Evolutionary conservation across 768 basidiomycete genomes (phyloP), one percentile per base, ranked within the genome.

Genomic region (Amylocystis lapponica): DNA sequence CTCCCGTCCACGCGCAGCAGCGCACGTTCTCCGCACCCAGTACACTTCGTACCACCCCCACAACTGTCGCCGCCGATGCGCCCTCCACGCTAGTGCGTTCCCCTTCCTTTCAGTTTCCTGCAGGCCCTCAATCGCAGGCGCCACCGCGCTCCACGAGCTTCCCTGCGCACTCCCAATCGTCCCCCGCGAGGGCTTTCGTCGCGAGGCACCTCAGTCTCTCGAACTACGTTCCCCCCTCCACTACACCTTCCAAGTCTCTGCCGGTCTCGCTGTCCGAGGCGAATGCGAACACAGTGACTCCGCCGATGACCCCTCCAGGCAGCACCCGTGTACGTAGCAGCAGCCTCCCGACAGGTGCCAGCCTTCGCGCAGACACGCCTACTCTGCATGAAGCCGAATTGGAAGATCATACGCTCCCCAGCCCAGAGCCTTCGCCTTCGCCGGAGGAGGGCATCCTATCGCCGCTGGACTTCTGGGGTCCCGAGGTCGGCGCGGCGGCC

Each of bases 171-270:
- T n/a, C n/a, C n/a, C n/a, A n/a, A n/a, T n/a, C n/a, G n/a, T n/a
- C 31, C 41, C 51, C 57, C 3, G 52, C 49, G 13, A 49, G 49
- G 17, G 46, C 43, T 9, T 59, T 52, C 43, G 49, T 60, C 27
- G n/a, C 51, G 41, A 45, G 47, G 48, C 43, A 48, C 55, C 58
- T 78, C 33, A 71, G 67, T 39, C 53, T 76, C 45, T 63, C 62
- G 49, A 78, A 76, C 58, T 78, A 78, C 49, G 72, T 74, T 8
- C 71, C 72, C 5, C 75, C 76, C n/a, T 33, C 48, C 12, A 35
- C 29, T 5, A 19, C 39, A 7, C 17, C 43, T 10, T 4, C 27
- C 4, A 23, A 36, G 13, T 32, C 48, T n/a, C n/a, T n/a, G n/a
- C n/a, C n/a, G n/a, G n/a, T n/a, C n/a, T n/a, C n/a, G n/a, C n/a